Base-by-base conservation (phyloP, 23 red algal species). In the Gracilariopsis chorda region DNA sequence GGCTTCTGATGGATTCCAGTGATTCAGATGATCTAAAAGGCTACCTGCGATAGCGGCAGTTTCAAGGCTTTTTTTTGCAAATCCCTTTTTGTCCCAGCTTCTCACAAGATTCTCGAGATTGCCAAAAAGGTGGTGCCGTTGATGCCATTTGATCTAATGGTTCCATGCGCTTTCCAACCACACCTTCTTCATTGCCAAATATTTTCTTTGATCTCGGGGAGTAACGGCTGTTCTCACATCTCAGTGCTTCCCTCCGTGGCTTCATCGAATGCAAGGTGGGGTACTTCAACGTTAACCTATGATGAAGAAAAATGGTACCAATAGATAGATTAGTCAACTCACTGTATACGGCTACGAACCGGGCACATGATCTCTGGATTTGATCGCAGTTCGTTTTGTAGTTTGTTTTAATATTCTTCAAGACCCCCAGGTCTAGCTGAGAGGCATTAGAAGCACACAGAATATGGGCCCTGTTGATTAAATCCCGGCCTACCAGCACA, bases 281-380 rank as follows among this genome's bases (percentile, higher is more conserved):
- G 82, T 9, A 83, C 83, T 87, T 94, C 92, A 4, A 82, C 33
- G 44, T 95, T 95, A 14, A 95, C 84, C 51, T 95, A 84, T 17
- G 92, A 76, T 20, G 85, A 84, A 42, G 92, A 82, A 7, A 95
- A 72, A 94, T 94, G 7, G 92, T 89, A 25, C 83, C 84, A 29
- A 94, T 87, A 0, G 84, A 55, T 33, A 94, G 44, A 48, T 87
- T 78, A 10, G 61, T 83, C n/a, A 94, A 55, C 53, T 94, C 92
- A 12, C 64, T 87, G 33, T 94, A 83, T 44, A 94, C 60, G 51
- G 86, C 91, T 49, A 95, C 67, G 80, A 20, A 86, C 93, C 20
- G 92, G 84, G 40, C 39, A 27, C 20, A 77, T 60, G 11, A 95
- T 25, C 85, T 95, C 92, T 32, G 78, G 86, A 34, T 76, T 64